Evolutionary conservation across 768 basidiomycete genomes (phyloP).

Genomic region (Suillus spraguei): DNA sequence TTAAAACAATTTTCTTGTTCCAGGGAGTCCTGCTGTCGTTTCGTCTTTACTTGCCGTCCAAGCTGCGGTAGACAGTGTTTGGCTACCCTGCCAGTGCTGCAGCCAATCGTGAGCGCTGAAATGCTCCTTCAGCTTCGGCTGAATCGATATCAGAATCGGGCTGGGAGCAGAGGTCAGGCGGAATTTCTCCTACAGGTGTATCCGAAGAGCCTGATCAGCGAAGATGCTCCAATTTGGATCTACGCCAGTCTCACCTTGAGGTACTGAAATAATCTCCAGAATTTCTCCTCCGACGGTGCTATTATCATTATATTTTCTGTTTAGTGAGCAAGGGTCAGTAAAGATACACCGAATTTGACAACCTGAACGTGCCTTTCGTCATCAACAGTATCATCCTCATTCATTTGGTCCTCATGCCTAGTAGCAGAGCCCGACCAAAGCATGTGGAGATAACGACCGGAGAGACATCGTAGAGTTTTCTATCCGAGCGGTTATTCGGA

Average conservation of each 20-base stretch:
- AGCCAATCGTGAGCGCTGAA: not conserved
- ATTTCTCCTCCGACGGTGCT: not conserved
- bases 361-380: not conserved
- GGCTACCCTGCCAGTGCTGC: not conserved
- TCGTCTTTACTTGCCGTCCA: constrained; percentile 1
- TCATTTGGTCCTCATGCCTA: not conserved
- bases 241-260: not conserved
- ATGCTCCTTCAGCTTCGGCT: not conserved
- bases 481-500: not conserved
- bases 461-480: not conserved
- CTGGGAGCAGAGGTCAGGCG: too few species aligned
- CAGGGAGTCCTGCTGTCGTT: not conserved
- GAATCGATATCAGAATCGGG: not conserved
- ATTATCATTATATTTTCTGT: not conserved
- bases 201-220: constrained; percentile 1
- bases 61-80: not conserved
- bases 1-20: not conserved
- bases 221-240: not conserved
- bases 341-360: not conserved
- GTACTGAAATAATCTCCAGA: too few species aligned
- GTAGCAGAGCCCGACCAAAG: not conserved
- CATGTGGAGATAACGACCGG: constrained; percentile 1
- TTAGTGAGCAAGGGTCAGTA: not conserved
- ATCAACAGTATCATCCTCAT: not conserved
- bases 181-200: not conserved